Evolutionary conservation across 2,329 filamentous ascomycete species (phyloP), one percentile per base, ranked within the genome.

Genomic region (Penicillium sp.): DNA sequence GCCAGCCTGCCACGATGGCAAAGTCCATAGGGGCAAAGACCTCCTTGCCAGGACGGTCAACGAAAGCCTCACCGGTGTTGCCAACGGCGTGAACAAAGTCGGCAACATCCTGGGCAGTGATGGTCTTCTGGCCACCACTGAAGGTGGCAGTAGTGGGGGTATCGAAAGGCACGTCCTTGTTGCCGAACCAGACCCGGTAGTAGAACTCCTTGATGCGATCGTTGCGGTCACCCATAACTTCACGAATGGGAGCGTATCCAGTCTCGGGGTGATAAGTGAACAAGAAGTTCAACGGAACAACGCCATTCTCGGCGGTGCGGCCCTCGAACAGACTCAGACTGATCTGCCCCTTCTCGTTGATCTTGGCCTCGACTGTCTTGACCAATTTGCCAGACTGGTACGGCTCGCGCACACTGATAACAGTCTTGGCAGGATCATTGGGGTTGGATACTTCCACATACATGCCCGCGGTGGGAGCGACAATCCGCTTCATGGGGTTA

Each of bases 141-240:
- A 99, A 99, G 65, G 86, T 87, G 70, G 90, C 89, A 6, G 90
- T 92, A 50, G 96, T 89, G 35, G 90, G 82, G 16, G 89, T 88
- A 67, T 97, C 88, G 53, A 97, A 89, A 53, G 95, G 88, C 49
- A 95, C 82, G 42, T 82, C 77, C 69, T 96, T 92, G 58, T 92
- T 84, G 40, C 92, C 94, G 67, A 99, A 99, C 94, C 94, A 99
- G 63, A 95, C 88, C 66, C 88, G 87, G 86, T 96, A 99, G 82
- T 99, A 99, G 75, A 99, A 99, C 76, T 96, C 90, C 82, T 99
- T 99, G 81, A 99, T 97, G 62, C 91, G 89, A 72, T 99, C 93
- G 72, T 99, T 99, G 70, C 94, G 91, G 53, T 85, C 89, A 35
- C 92, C 85, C 94, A 99, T 99, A 61, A 97, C 89, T 76, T 99